These are phyloP conservation scores for Spencermartinsiella ligniputridi DNA, from an alignment of 1,139 yeast genomes.

Conservation along the genomic window DNA sequence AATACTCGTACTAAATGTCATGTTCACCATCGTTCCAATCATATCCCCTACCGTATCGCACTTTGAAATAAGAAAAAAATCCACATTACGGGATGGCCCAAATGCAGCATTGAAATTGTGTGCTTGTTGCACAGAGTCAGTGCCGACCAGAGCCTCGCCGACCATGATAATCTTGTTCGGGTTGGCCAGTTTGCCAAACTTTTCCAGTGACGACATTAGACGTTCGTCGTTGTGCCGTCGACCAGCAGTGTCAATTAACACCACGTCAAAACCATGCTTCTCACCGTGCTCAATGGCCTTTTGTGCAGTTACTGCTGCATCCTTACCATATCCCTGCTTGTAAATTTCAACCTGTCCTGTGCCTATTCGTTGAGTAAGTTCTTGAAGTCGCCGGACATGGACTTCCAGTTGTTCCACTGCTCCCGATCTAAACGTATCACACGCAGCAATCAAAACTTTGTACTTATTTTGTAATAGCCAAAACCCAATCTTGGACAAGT, in stretches of 20 bases:
- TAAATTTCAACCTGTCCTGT: conserved; percentile 70
- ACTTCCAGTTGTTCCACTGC: conserved; percentile 96
- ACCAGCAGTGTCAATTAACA: conserved; percentile 95
- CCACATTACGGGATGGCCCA: conserved; percentile 76
- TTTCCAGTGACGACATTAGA: conserved; percentile 91
- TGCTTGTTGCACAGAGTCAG: conserved; percentile 96
- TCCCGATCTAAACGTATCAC: conserved; percentile 97
- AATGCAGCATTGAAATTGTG: conserved; percentile 88
- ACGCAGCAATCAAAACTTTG: conserved; percentile 87
- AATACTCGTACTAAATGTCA: conserved; percentile 95
- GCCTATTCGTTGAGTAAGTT: conserved; percentile 48
- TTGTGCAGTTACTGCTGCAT: conserved; percentile 93
- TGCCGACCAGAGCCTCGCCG: conserved; percentile 96
- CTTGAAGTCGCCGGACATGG: conserved; percentile 79
- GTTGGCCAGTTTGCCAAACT: conserved; percentile 91
- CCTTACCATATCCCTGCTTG: conserved; percentile 96
- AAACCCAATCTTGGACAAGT: conserved; percentile 87
- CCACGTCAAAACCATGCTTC: conserved; percentile 69
- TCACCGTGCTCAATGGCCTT: conserved; percentile 80
- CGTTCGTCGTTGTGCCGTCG: conserved; percentile 94
- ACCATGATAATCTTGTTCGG: conserved; percentile 98
- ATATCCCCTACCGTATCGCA: conserved; percentile 97
- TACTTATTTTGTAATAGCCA: conserved; percentile 91
- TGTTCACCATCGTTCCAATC: conserved; percentile 94
- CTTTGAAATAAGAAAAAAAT: conserved; percentile 88